Evolutionary conservation across 2,329 filamentous ascomycete genomes (phyloP), one percentile per base, ranked within the genome.

Genomic region (Neonectria hederae): DNA sequence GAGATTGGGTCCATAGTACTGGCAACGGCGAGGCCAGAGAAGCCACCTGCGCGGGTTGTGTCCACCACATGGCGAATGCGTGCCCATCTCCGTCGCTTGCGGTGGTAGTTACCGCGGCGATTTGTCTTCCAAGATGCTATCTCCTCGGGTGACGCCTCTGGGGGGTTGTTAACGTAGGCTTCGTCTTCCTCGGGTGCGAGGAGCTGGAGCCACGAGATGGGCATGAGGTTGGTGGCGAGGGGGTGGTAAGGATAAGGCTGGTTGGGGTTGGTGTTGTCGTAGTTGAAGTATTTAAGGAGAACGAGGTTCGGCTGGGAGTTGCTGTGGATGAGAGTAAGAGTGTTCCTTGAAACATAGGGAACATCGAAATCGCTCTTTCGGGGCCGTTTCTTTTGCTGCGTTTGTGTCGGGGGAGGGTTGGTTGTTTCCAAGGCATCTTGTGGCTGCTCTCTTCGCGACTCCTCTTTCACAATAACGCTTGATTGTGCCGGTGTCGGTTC

Each of bases 141-240:
- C 24, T 86, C 84, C 17, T 89, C 86, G 0, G 89, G 82, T 0
- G 88, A 73, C 1, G 90, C 82, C 0, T 81, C 76, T 0, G 87
- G 83, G 0, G 93, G 91, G 57, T 90, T 86, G 26, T 87, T 85
- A 32, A 83, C 79, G 79, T 97, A 97, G 4, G 91, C 88, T 1
- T 87, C 85, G 77, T 98, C 96, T 30, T 88, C 82, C 38, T 87
- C 81, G 0, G 96, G 96, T 24, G 91, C 86, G 17, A 97, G 82
- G 5, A 99, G 87, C 79, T 98, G 95, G 2, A 99, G 87, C 94
- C 95, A 99, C 28, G 93, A 95, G 30, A 98, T 83, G 5, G 91
- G 88, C 73, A 95, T 90, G 55, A 99, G 87, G 76, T 96, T 90
- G 17, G 87, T 90, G 77, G 91, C 87, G 11, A 99, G 87, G 0